Evolutionary conservation across 768 basidiomycete genomes (phyloP).

Genomic region (Cystofilobasidium capitatum): DNA sequence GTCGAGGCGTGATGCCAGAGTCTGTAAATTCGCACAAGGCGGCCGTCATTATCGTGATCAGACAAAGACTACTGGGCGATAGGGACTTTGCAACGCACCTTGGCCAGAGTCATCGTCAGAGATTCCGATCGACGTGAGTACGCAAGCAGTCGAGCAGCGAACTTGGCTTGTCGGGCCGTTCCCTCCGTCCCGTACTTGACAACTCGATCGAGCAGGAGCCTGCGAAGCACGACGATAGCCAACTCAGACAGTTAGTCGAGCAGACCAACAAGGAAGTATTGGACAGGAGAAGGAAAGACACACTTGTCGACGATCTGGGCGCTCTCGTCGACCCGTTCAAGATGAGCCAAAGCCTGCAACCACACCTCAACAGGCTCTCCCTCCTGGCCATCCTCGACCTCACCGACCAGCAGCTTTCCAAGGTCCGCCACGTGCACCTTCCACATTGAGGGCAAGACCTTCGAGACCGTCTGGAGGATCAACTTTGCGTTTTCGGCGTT

Average conservation of each 20-base stretch:
- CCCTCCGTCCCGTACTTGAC: constrained; percentile 52
- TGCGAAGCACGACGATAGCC: background rate
- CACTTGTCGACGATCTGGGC: constrained; percentile 59
- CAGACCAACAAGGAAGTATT: background rate
- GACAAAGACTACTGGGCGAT: background rate
- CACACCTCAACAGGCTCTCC: constrained; percentile 51
- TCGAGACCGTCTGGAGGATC: constrained; percentile 50
- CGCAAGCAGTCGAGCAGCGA: constrained; percentile 65
- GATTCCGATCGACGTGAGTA: constrained; percentile 50
- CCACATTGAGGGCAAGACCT: constrained; percentile 63
- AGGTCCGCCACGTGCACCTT: constrained; percentile 68
- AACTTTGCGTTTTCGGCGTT: constrained; percentile 27
- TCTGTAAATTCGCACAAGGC: constrained; percentile 43
- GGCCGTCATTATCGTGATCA: background rate
- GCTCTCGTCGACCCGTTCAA: constrained; percentile 53
- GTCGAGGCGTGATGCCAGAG: constrained; percentile 45
- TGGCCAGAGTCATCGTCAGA: constrained; percentile 50
- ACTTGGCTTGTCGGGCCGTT: constrained; percentile 66
- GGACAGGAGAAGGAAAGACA: constrained; percentile 35
- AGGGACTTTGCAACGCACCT: constrained; percentile 45
- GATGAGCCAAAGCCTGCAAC: constrained; percentile 65
- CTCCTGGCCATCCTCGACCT: constrained; percentile 39
- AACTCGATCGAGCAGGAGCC: constrained; percentile 49
- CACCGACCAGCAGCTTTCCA: constrained; percentile 57
- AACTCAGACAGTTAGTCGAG: background rate